Evolutionary conservation across 2,329 filamentous ascomycete genomes (phyloP).

Genomic region (Fusarium sp.): DNA sequence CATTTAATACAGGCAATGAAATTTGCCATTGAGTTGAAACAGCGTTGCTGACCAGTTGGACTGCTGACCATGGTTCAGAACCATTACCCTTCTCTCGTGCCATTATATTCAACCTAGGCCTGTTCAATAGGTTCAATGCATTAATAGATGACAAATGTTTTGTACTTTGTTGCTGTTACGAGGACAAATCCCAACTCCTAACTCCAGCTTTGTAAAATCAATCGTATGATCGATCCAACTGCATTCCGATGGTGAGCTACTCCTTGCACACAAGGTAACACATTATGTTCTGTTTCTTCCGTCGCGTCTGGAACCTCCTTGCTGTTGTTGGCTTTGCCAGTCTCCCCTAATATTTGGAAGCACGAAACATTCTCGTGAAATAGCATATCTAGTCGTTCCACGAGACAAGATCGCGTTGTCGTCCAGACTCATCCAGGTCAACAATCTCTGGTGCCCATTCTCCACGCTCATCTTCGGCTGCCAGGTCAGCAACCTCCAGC

Average conservation of each 20-base stretch:
- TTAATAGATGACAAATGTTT: not conserved
- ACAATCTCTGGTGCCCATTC: constrained; percentile 64
- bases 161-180: not conserved
- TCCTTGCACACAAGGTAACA: not conserved
- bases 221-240: not conserved
- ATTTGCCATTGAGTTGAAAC: too few species aligned
- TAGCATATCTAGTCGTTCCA: constrained; percentile 50
- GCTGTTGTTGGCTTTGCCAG: not conserved
- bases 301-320: not conserved
- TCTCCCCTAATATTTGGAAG: not conserved
- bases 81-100: not conserved
- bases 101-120: not conserved
- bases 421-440: constrained; percentile 61
- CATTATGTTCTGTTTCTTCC: not conserved
- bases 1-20: not conserved
- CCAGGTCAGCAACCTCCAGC: constrained; percentile 58
- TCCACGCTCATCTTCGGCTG: constrained; percentile 63
- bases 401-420: constrained; percentile 61
- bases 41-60: not conserved
- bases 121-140: not conserved
- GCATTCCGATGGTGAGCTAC: not conserved
- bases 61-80: not conserved
- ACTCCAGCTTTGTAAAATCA: constrained; percentile 1
- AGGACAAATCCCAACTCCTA: not conserved
- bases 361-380: not conserved